Conservation (phyloP, 2,329 filamentous ascomycete species). For the Fusarium stilboides region DNA sequence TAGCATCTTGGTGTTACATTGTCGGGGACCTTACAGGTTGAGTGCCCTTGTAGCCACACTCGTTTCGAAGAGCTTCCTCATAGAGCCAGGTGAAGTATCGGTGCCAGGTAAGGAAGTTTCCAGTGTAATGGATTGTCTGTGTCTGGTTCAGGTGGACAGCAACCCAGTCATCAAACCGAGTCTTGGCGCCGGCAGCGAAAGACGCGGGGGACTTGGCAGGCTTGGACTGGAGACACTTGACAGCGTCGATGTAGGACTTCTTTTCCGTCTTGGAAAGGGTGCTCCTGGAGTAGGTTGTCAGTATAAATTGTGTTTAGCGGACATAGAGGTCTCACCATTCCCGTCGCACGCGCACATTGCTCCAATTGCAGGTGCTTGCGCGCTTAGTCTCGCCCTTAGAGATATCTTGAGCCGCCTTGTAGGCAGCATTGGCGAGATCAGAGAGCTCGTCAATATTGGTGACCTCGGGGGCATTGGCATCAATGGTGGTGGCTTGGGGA, state of each 20-base stretch:
- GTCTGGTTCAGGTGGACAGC: conserved; percentile 66
- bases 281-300: conserved; percentile 36
- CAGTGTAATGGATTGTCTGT: conserved; percentile 59
- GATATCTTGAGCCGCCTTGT: conserved; percentile 44
- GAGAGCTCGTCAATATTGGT: conserved; percentile 41
- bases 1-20: not conserved
- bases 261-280: conserved; percentile 46
- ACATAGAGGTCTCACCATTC: conserved; percentile 50
- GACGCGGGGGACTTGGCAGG: conserved; percentile 54
- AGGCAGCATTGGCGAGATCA: conserved; percentile 45
- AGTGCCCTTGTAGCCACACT: conserved; percentile 57
- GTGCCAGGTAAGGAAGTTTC: conserved; percentile 53
- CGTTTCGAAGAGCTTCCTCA: conserved; percentile 51
- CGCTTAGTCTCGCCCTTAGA: conserved; percentile 40
- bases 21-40: conserved; percentile 53
- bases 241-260: conserved; percentile 61
- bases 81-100: conserved; percentile 54
- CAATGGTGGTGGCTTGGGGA: conserved; percentile 32
- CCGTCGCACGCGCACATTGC: conserved; percentile 51
- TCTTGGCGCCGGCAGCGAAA: conserved; percentile 60
- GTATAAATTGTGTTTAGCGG: not conserved
- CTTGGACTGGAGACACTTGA: conserved; percentile 60
- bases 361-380: conserved; percentile 48
- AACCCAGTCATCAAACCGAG: conserved; percentile 66
- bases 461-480: conserved; percentile 35